A percentile compares a stretch with the other conserved stretches of the same genome.
Conservation (phyloP, 176 grass and related monocot species). For the Oryza coarctata region DNA sequence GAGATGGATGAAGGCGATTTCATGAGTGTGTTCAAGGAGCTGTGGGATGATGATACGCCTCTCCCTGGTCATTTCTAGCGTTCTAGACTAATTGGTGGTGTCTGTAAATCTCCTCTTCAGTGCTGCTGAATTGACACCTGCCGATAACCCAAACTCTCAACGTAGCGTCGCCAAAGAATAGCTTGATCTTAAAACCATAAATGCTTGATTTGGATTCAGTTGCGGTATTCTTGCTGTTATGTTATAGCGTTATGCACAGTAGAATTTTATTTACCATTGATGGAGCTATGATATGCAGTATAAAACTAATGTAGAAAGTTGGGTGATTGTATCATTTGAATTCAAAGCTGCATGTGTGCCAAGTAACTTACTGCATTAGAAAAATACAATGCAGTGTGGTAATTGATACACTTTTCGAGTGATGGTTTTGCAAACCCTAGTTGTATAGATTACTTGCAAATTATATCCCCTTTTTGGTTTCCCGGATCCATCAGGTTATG, state of each 20-base stretch:
- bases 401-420: background rate
- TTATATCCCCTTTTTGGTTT: too few species aligned
- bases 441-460: too few species aligned
- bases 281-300: constrained; percentile 3
- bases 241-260: constrained; percentile 32
- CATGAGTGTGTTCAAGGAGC: constrained; percentile 66
- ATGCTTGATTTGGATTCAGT: constrained; percentile 19
- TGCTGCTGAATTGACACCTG: constrained; percentile 7
- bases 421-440: background rate
- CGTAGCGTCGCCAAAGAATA: background rate
- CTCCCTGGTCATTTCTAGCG: constrained; percentile 39
- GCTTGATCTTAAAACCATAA: background rate
- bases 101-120: background rate
- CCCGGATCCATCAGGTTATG: too few species aligned
- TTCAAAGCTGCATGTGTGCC: background rate
- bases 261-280: background rate
- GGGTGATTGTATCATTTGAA: background rate
- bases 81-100: background rate
- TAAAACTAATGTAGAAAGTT: constrained; percentile 12
- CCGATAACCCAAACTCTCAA: background rate
- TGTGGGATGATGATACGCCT: constrained; percentile 53
- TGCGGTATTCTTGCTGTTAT: constrained; percentile 4
- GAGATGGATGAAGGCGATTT: constrained; percentile 56
- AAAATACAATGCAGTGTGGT: background rate
- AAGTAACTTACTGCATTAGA: background rate